Evolutionary conservation across 192 early-diverging fungal species (phyloP).

Genomic region (Chytriomyces confervae): DNA sequence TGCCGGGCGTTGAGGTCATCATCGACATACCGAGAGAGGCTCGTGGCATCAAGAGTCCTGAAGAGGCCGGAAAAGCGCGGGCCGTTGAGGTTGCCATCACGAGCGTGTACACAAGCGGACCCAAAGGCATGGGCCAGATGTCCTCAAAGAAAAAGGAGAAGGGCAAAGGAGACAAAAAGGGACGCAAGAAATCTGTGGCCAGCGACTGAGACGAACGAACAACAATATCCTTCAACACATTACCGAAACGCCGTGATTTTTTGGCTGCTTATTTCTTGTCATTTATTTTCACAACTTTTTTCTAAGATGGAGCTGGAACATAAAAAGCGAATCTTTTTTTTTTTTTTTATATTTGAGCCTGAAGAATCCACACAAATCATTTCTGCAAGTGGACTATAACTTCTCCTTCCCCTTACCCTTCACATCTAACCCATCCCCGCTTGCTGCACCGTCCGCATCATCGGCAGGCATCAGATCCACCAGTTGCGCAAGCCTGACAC

Average conservation of each 20-base stretch:
- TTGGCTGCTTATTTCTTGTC: too few species aligned
- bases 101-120: conserved; percentile 42
- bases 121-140: conserved; percentile 36
- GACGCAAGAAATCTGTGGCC: conserved; percentile 2
- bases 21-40: conserved; percentile 26
- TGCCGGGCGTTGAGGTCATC: conserved; percentile 15
- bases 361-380: too few species aligned
- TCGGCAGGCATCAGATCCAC: conserved; percentile 31
- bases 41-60: conserved; percentile 24
- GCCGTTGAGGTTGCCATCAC: conserved; percentile 42
- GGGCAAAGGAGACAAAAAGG: conserved; percentile 30
- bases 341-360: too few species aligned
- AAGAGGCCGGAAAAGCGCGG: conserved; percentile 27
- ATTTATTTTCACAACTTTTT: too few species aligned
- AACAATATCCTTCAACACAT: too few species aligned
- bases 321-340: too few species aligned
- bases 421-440: conserved; percentile 8
- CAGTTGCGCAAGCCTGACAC: conserved; percentile 57
- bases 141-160: conserved; percentile 27
- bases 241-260: too few species aligned
- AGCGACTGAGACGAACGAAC: too few species aligned
- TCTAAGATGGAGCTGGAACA: too few species aligned
- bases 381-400: neutral
- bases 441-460: neutral
- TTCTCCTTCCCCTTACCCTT: conserved; percentile 26